Evolutionary conservation across 2,329 filamentous ascomycete species (phyloP).

Genomic region (Pyricularia pennisetigena): DNA sequence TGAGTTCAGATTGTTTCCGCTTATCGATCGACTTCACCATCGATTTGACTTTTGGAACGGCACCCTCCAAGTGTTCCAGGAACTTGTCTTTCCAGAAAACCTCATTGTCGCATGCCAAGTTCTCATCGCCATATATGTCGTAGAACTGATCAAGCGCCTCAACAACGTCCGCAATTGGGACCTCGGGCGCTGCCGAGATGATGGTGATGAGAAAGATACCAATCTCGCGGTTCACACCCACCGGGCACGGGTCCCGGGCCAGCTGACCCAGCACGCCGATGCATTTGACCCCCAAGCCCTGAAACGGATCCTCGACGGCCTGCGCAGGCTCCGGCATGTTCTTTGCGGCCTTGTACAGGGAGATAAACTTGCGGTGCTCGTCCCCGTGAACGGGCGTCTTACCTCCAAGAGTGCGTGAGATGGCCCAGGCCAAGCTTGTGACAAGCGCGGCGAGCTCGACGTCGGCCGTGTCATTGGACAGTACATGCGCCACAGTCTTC

Average conservation of each 20-base stretch:
- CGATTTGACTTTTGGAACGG: slow-evolving; percentile 41
- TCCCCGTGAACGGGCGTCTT: slow-evolving; percentile 35
- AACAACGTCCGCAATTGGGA: slow-evolving; percentile 38
- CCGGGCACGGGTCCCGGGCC: slow-evolving; percentile 42
- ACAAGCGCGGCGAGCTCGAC: slow-evolving; percentile 51
- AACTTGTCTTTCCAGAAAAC: slow-evolving; percentile 58
- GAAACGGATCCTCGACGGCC: slow-evolving; percentile 43
- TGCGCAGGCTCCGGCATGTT: slow-evolving; percentile 18
- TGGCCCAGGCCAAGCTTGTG: slow-evolving; percentile 56
- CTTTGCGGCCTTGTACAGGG: slow-evolving; percentile 52
- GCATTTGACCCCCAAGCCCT: slow-evolving; percentile 54
- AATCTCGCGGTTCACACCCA: slow-evolving; percentile 49
- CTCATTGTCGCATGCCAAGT: slow-evolving; percentile 43
- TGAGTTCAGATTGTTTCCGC: slow-evolving; percentile 44
- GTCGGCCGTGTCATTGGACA: slow-evolving; percentile 52
- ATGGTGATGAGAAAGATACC: slow-evolving; percentile 52
- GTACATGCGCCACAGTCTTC: slow-evolving; percentile 42
- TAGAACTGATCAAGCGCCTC: slow-evolving; percentile 59
- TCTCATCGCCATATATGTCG: slow-evolving; percentile 57
- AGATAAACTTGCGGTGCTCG: slow-evolving; percentile 54
- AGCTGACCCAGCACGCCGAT: slow-evolving; percentile 57
- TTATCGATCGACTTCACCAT: slow-evolving; percentile 54
- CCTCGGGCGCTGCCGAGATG: slow-evolving; percentile 38
- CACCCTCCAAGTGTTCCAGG: slow-evolving; percentile 45
- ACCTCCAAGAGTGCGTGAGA: slow-evolving; percentile 45